Evolutionary conservation across 164 flowering plant species (phyloP).

Genomic region (Aristolochia contorta): DNA sequence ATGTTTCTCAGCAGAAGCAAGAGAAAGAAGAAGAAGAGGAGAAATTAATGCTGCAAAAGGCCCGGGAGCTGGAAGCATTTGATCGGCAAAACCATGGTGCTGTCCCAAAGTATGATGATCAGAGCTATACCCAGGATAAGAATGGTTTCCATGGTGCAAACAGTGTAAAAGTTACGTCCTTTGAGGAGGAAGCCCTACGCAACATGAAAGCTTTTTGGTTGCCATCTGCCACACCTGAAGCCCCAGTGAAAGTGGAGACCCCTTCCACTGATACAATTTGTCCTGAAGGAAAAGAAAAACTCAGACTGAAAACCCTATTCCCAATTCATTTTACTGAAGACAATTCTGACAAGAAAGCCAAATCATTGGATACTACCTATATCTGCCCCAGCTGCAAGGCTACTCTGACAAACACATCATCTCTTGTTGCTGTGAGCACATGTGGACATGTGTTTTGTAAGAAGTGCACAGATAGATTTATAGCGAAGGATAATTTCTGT

Average conservation of each 20-base stretch:
- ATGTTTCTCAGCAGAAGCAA: constrained; percentile 65
- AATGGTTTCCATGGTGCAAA: constrained; percentile 98
- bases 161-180: constrained; percentile 84
- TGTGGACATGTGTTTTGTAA: constrained; percentile 95
- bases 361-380: constrained; percentile 24
- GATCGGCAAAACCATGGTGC: constrained; percentile 98
- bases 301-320: constrained; percentile 75
- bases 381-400: constrained; percentile 93
- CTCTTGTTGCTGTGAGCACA: constrained; percentile 67
- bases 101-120: constrained; percentile 71
- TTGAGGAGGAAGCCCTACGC: constrained; percentile 91
- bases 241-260: constrained; percentile 64
- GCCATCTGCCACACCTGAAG: constrained; percentile 98
- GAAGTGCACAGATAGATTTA: constrained; percentile 73
- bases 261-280: constrained; percentile 63
- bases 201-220: constrained; percentile 98
- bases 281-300: constrained; percentile 90
- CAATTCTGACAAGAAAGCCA: constrained; percentile 33
- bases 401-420: constrained; percentile 64
- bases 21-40: constrained; percentile 85
- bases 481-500: constrained; percentile 83
- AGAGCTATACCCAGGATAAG: constrained; percentile 53
- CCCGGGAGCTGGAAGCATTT: constrained; percentile 83
- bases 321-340: constrained; percentile 69
- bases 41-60: constrained; percentile 65